A percentile compares a stretch with the other conserved stretches of the same genome.
These are phyloP conservation scores for Colletotrichum agaves DNA, from an alignment of 2,329 filamentous ascomycete genomes.

Conservation along the genomic window DNA sequence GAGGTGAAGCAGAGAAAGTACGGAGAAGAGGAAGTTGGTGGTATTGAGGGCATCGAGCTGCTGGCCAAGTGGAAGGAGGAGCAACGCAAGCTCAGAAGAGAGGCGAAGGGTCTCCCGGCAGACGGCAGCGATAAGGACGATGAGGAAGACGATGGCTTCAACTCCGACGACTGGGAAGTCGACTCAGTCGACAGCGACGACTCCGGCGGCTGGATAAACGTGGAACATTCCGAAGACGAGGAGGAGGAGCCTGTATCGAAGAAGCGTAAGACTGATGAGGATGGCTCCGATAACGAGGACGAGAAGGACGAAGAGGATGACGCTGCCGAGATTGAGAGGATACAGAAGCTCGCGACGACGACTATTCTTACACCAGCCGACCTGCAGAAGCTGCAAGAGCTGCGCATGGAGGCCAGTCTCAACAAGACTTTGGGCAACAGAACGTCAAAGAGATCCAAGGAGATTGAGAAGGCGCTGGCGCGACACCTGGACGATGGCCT, in stretches of 20 bases:
- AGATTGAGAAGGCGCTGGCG: slow-evolving; percentile 58
- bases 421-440: slow-evolving; percentile 67
- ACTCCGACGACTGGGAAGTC: slow-evolving; percentile 70
- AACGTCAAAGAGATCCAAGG: slow-evolving; percentile 49
- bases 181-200: slow-evolving; percentile 71
- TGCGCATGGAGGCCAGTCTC: slow-evolving; percentile 79
- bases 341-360: slow-evolving; percentile 86
- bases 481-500: slow-evolving; percentile 88
- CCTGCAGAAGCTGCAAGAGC: slow-evolving; percentile 91
- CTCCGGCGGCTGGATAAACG: slow-evolving; percentile 93
- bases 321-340: slow-evolving; percentile 57
- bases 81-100: slow-evolving; percentile 78
- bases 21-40: slow-evolving; percentile 82
- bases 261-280: slow-evolving; percentile 49
- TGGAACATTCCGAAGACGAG: slow-evolving; percentile 85
- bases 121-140: slow-evolving; percentile 70
- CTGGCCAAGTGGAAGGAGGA: slow-evolving; percentile 95
- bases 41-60: slow-evolving; percentile 91
- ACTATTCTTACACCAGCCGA: slow-evolving; percentile 96
- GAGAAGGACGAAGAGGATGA: slow-evolving; percentile 56
- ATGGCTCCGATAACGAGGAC: slow-evolving; percentile 39
- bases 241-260: slow-evolving; percentile 74
- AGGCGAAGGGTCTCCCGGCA: slow-evolving; percentile 75
- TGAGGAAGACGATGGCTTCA: slow-evolving; percentile 68
- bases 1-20: slow-evolving; percentile 82